Percentiles rank a stretch among this genome's conserved stretches.
Evolutionary conservation across 1,284 basidiomycete genomes (phyloP).

Genomic region (Puccinia triticina): DNA sequence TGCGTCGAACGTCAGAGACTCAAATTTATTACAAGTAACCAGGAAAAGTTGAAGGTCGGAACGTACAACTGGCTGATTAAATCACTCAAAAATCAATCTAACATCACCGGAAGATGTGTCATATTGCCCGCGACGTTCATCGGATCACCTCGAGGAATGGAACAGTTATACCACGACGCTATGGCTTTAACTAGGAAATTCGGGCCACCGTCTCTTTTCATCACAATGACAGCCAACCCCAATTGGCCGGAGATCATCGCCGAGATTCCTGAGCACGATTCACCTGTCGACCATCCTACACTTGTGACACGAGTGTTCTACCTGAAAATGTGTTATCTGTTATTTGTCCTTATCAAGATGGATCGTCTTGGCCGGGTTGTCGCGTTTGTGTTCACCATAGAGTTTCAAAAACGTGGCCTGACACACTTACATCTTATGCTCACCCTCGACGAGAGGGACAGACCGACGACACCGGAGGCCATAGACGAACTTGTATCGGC

Average conservation of each 20-base stretch:
- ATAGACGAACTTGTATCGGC: constrained; percentile 63
- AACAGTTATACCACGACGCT: no score
- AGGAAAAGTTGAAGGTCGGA: neutral
- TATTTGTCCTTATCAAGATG: no score
- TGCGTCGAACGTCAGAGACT: neutral
- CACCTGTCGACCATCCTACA: neutral
- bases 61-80: neutral
- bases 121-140: constrained; percentile 58
- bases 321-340: neutral
- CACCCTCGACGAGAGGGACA: no score
- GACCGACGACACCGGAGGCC: no score
- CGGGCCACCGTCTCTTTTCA: no score
- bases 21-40: neutral
- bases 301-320: neutral
- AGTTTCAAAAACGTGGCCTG: no score
- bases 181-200: no score
- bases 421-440: no score
- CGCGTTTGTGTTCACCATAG: no score
- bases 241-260: no score
- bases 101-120: constrained; percentile 59
- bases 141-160: no score
- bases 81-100: constrained; percentile 6
- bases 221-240: no score
- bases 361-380: neutral
- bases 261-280: constrained; percentile 57